Percentiles rank a stretch among this genome's conserved stretches.
These are phyloP conservation scores for Euphorbia pulcherrima DNA, from an alignment of 345 rosid species.

Conservation along the genomic window DNA sequence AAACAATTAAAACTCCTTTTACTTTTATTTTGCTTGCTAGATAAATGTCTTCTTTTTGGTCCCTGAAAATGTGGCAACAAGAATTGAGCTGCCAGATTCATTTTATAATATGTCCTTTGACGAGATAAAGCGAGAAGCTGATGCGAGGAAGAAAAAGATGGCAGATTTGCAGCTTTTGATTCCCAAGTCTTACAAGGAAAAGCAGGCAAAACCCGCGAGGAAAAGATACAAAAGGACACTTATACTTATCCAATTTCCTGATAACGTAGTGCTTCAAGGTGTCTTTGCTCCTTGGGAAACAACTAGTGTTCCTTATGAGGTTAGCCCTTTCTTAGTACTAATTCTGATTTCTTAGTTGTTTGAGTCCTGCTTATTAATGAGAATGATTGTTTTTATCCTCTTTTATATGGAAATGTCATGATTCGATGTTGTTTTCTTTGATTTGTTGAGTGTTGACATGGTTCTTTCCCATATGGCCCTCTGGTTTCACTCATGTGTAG, in stretches of 20 bases:
- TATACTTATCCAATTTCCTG: conserved; percentile 86
- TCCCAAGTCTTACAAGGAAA: conserved; percentile 82
- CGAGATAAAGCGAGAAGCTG: conserved; percentile 80
- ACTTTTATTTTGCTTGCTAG: conserved; percentile 28
- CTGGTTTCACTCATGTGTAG: not conserved
- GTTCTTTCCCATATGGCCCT: too few species aligned
- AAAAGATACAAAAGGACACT: conserved; percentile 58
- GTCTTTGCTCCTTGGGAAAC: conserved; percentile 85
- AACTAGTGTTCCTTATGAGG: conserved; percentile 80
- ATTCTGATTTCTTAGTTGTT: not conserved
- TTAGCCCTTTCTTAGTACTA: conserved; percentile 19
- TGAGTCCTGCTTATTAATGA: not conserved
- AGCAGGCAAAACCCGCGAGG: conserved; percentile 76
- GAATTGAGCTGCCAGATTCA: conserved; percentile 82
- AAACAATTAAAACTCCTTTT: not conserved
- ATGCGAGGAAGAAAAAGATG: conserved; percentile 70
- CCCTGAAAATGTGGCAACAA: conserved; percentile 76
- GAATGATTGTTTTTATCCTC: not conserved
- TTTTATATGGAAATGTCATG: not conserved
- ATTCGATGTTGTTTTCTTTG: not conserved
- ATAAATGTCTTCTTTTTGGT: conserved; percentile 77
- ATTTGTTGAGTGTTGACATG: too few species aligned
- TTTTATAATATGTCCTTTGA: conserved; percentile 74
- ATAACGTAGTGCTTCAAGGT: conserved; percentile 89
- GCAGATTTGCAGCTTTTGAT: conserved; percentile 86